Evolutionary conservation across 1,284 basidiomycete species (phyloP), one percentile per base, ranked within the genome.

Genomic region (Trametes polyzona): DNA sequence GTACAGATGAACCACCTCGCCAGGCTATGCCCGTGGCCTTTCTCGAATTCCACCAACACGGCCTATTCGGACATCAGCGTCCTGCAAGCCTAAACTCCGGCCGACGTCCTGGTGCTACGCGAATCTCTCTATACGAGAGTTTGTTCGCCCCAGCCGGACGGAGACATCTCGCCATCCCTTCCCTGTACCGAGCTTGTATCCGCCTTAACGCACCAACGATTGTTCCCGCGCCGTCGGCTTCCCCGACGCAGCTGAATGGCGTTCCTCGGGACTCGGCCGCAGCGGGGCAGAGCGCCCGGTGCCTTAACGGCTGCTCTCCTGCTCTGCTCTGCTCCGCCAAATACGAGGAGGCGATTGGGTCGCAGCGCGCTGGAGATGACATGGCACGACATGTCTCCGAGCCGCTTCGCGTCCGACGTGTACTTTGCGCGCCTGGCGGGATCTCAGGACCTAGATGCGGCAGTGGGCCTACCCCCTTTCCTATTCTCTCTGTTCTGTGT

Each of bases 221-320:
- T n/a, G n/a, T n/a, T 35, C 6, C 33, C 17, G 33, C 33, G 33
- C 12, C 33, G 33, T 12, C 33, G 33, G 33, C 33, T 14, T 35
- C 33, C 33, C 6, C 33, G 11, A 19, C 1, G 29, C 12, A 33
- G 24, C 10, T 8, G 3, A 14, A 3, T 33, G 30, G 12, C 30
- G 19, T 47, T 29, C 42, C 42, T 43, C 26, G 42, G 42, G 9
- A 32, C 26, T 7, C 41, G 26, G 41, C 37, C 37, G 37, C 37
- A 29, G 26, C 11, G 24, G 12, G 4, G n/a, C 21, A 27, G 12
- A 17, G 14, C 24, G 5, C 11, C 32, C 30, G 33, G 51, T 52
- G 51, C 51, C 51, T 52, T 43, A 4, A 21, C 50, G 50, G 50
- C 41, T 36, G 30, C 50, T 24, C 50, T 52, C 10, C 12, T n/a